These are phyloP conservation scores for Alternaria infectoria DNA, from an alignment of 2,329 filamentous ascomycete species.

Conservation along the genomic window DNA sequence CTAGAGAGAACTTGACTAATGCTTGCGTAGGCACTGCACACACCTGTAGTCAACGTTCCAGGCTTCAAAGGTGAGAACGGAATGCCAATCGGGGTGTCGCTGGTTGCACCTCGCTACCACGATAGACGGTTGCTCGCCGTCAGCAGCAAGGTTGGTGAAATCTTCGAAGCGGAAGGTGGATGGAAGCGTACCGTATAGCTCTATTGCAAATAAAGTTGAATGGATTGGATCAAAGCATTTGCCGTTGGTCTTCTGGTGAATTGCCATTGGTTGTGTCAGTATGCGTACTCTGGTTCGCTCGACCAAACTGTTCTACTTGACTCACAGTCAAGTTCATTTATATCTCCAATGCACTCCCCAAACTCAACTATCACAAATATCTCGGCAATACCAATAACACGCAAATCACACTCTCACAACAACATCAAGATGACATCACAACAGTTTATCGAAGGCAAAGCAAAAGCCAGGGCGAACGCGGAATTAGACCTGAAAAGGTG, in stretches of 20 bases:
- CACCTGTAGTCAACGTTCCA: constrained; percentile 68
- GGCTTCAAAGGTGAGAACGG: constrained; percentile 64
- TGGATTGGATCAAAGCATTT: not conserved
- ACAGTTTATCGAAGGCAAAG: not conserved
- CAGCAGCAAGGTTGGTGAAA: constrained; percentile 31
- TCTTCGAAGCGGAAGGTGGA: constrained; percentile 41
- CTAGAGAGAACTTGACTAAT: not conserved
- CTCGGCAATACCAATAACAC: not conserved
- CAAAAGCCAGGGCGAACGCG: not conserved
- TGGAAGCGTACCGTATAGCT: constrained; percentile 23
- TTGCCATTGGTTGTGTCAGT: not conserved
- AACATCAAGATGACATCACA: not conserved
- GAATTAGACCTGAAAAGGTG: not conserved
- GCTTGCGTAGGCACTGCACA: constrained; percentile 55
- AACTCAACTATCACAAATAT: not conserved
- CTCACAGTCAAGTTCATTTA: not conserved
- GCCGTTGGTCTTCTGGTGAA: not conserved
- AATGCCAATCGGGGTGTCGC: constrained; percentile 65
- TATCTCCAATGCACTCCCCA: not conserved
- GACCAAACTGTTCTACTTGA: not conserved
- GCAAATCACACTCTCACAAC: not conserved
- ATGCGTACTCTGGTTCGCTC: not conserved
- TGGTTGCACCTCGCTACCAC: constrained; percentile 53
- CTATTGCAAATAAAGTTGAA: not conserved
- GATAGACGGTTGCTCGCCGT: constrained; percentile 40